Evolutionary conservation across 202 grass and related monocot species (phyloP), one percentile per base, ranked within the genome.

Genomic region (Musa balbisiana): DNA sequence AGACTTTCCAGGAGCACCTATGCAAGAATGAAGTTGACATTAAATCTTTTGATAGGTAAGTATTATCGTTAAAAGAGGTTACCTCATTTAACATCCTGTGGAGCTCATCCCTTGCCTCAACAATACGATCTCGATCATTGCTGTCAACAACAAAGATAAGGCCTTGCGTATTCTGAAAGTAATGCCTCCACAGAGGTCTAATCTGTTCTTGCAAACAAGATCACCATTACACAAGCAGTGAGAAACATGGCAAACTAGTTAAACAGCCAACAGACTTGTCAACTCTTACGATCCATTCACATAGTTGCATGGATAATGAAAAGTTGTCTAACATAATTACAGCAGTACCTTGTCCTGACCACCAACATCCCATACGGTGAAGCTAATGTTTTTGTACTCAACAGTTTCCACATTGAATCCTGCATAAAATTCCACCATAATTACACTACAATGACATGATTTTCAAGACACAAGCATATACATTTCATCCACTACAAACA

Each of bases 91-190:
- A 19, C 56, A 60, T 60, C 2, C 56, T 19, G 17, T 60, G 56
- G 56, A 60, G 56, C 16, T 60, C 56, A 60, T 60, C 56, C 56
- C 56, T 21, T 60, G 56, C 56, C 56, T 60, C 56, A 60, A 60
- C 56, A 60, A 60, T 14, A 60, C 56, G 56, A 60, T 60, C 56
- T 60, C 56, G 13, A 8, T 60, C 56, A n/a, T 60, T 60, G 56
- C 56, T 60, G 56, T 60, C 56, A n/a, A 60, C 56, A 60, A 60
- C 56, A 60, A 60, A 60, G n/a, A 60, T 60, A 20, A 60, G 56
- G 3, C 56, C 56, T 60, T 60, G 56, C n/a, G 56, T 60, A 60
- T 60, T 60, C 56, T 60, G 56, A 19, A 60, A 60, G 56, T 60
- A 60, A 9, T 60, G 56, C 56, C 56, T 60, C 56, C 56, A 60